Evolutionary conservation across 805 yeast genomes (phyloP), one percentile per base, ranked within the genome.

Genomic region (Monosporozyma unispora): DNA sequence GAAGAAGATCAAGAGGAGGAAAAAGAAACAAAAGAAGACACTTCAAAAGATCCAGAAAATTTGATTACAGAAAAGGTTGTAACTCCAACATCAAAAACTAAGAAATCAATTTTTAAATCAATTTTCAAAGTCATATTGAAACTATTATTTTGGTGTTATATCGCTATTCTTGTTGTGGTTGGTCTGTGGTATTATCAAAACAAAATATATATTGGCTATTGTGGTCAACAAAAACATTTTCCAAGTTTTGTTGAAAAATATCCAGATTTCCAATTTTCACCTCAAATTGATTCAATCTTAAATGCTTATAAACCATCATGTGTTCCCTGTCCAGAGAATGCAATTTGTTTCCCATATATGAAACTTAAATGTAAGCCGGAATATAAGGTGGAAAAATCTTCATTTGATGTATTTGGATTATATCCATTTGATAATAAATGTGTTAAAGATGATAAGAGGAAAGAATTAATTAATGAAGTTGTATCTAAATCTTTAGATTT

Each of bases 271-370:
- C 60, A 48, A 12, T 10, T 33, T 7, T 18, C 47, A 18, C 4
- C 10, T 1, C 22, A 60, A 55, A 16, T 74, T 9, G 86, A 84
- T 39, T 57, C 64, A 0, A 66, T 70, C 50, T 63, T 84, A 50
- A 77, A 76, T 45, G 50, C 60, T 0, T 62, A 75, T 46, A 74
- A 75, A 45, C 95, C 95, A 2, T 43, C 56, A 0, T 91, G 99
- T 68, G 68, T 77, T 3, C 77, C 77, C 23, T 91, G 98, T 62
- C 97, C 98, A 1, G 76, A 73, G 3, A 82, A 90, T 67, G 93
- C 90, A 0, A 71, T 78, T 37, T 91, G 98, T 67, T 79, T 74
- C 54, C 78, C 80, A 22, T 62, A 73, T 43, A 70, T 84, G 57
- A 70, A 74, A 47, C 59, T 86, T 8, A 80, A 76, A 50, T 91